phyloP scores from a whole-genome alignment of 371 early-diverging fungal species.

The Mucor mucedo region DNA sequence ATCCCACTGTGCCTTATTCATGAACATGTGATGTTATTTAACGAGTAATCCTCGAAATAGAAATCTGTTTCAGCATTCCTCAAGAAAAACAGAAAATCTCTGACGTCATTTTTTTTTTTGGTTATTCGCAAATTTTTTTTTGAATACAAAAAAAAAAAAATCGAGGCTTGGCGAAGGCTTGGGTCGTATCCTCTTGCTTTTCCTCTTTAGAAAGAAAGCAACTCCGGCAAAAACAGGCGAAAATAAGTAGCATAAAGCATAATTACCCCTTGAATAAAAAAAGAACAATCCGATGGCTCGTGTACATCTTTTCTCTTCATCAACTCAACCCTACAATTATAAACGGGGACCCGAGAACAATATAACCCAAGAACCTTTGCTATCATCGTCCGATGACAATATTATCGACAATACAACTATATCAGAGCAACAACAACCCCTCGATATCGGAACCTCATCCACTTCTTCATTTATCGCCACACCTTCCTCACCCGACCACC shows the following conservation, averaged over 20 bases:
- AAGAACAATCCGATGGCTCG: conserved; percentile 36
- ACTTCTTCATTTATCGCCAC: conserved; percentile 7
- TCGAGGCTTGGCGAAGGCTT: conserved; percentile 49
- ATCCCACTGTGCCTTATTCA: too few relatives aligned
- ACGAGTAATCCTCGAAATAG: too few relatives aligned
- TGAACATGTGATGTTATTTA: too few relatives aligned
- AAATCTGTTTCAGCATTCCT: too few relatives aligned
- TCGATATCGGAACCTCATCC: not conserved
- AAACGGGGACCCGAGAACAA: conserved; percentile 10
- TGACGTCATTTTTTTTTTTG: not conserved
- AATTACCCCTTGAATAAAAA: conserved; percentile 6
- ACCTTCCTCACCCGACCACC: conserved; percentile 10
- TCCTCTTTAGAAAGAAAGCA: conserved; percentile 29
- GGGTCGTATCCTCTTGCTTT: conserved; percentile 38
- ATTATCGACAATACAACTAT: conserved; percentile 27
- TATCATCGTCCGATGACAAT: conserved; percentile 8
- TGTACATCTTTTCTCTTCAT: conserved; percentile 44
- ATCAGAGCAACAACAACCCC: conserved; percentile 9
- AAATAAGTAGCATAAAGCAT: conserved; percentile 2
- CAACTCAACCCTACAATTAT: conserved; percentile 16
- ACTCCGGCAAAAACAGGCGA: conserved; percentile 32
- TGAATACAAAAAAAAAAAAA: conserved; percentile 6
- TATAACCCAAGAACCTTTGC: conserved; percentile 24
- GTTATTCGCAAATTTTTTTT: not conserved
- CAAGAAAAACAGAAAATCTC: not conserved